phyloP scores from a whole-genome alignment of 805 yeast species.

The Jamesozyma rosinii region DNA sequence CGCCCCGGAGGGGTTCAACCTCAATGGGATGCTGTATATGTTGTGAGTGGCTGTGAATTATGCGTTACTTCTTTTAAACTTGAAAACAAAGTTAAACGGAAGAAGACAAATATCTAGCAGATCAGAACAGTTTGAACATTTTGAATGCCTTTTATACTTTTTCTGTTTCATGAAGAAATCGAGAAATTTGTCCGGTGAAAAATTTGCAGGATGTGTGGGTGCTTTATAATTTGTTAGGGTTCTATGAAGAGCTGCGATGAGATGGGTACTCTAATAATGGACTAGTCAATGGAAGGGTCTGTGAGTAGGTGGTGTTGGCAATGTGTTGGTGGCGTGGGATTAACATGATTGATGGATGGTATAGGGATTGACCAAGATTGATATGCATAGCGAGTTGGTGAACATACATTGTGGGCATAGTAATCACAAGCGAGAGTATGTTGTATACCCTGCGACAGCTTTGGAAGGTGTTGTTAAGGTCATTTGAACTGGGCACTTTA shows the following conservation, averaged over 20 bases:
- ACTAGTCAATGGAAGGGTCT: background rate
- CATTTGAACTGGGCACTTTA: too few species aligned
- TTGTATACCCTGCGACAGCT: too few species aligned
- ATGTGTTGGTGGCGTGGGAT: too few species aligned
- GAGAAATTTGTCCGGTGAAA: background rate
- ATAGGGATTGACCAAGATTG: too few species aligned
- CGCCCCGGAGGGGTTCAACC: conserved; percentile 58
- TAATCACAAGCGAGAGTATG: too few species aligned
- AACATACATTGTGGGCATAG: too few species aligned
- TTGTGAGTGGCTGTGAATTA: conserved; percentile 55
- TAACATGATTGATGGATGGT: too few species aligned
- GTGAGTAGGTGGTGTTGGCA: too few species aligned
- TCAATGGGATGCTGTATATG: conserved; percentile 56
- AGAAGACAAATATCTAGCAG: too few species aligned
- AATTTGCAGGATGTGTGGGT: background rate
- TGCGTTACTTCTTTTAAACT: conserved; percentile 40
- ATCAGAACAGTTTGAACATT: background rate
- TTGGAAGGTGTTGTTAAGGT: too few species aligned
- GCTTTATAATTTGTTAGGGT: background rate
- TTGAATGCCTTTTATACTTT: background rate
- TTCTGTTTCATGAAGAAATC: background rate
- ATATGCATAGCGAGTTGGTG: too few species aligned
- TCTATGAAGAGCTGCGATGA: background rate
- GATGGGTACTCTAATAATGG: background rate
- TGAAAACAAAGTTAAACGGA: background rate